Conservation (phyloP, 345 rosid species). For the Hibiscus trionum region DNA sequence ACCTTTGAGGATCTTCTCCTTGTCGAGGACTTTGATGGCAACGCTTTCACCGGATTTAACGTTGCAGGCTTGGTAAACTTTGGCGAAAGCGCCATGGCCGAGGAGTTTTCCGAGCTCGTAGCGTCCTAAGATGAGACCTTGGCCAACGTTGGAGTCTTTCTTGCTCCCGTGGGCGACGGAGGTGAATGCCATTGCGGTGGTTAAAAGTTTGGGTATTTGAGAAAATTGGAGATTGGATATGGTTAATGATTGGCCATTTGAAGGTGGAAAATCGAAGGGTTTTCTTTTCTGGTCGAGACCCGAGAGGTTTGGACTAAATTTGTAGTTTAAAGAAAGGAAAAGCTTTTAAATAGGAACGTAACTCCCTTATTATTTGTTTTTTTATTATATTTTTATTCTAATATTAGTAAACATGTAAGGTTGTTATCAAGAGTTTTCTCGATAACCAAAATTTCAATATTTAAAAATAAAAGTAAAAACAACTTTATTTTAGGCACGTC, state of each 20-base stretch:
- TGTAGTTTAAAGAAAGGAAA: neutral
- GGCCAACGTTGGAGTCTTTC: constrained; percentile 23
- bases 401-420: neutral
- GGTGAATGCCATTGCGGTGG: neutral
- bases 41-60: constrained; percentile 42
- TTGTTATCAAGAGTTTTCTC: neutral
- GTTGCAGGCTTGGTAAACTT: constrained; percentile 68
- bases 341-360: neutral
- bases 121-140: constrained; percentile 45
- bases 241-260: neutral
- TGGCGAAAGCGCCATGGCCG: constrained; percentile 86
- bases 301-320: neutral
- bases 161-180: neutral
- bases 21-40: constrained; percentile 85
- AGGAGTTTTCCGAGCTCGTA: constrained; percentile 69
- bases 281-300: neutral
- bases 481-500: too few relatives aligned
- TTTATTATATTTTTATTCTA: too few relatives aligned
- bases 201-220: neutral
- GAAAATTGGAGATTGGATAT: neutral
- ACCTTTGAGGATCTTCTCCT: constrained; percentile 55
- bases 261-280: neutral
- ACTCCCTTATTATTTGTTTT: too few relatives aligned
- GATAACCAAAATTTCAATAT: neutral
- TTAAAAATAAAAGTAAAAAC: neutral